These are phyloP conservation scores for Yamadazyma diospyri DNA, from an alignment of 1,139 yeast genomes.

Conservation along the genomic window DNA sequence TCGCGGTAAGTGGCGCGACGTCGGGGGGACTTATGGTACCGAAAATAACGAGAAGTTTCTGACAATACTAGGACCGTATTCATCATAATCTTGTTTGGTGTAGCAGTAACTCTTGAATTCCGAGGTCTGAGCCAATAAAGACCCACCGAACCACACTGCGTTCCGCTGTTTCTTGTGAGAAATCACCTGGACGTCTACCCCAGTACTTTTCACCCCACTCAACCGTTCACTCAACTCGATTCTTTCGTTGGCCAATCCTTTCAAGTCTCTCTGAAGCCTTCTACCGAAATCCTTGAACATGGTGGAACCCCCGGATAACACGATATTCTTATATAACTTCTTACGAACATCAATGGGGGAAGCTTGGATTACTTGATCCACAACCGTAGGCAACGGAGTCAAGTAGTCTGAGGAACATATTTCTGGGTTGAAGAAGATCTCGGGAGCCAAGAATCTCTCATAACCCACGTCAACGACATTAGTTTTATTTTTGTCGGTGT, in stretches of 20 bases:
- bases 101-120: conserved; percentile 96
- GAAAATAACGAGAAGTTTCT: conserved; percentile 93
- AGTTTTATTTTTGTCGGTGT: conserved; percentile 61
- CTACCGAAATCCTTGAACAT: conserved; percentile 99
- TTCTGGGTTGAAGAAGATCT: conserved; percentile 97
- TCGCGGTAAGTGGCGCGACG: no score
- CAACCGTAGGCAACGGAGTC: conserved; percentile 92
- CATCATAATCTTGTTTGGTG: conserved; percentile 96
- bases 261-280: conserved; percentile 92
- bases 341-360: conserved; percentile 98
- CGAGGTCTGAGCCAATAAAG: conserved; percentile 92
- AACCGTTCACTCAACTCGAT: conserved; percentile 75
- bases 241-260: conserved; percentile 82
- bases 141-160: conserved; percentile 99
- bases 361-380: conserved; percentile 91
- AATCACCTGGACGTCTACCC: conserved; percentile 95
- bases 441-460: conserved; percentile 97
- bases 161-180: conserved; percentile 96
- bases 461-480: conserved; percentile 89
- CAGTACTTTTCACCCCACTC: conserved; percentile 84
- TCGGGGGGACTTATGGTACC: conserved; percentile 73
- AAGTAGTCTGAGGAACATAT: conserved; percentile 92
- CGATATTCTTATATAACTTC: conserved; percentile 92
- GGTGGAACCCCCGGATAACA: conserved; percentile 93
- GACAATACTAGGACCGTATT: conserved; percentile 95